Evolutionary conservation across 495 filamentous ascomycete species (phyloP), one percentile per base, ranked within the genome.

Genomic region (Penicillium turbatum): DNA sequence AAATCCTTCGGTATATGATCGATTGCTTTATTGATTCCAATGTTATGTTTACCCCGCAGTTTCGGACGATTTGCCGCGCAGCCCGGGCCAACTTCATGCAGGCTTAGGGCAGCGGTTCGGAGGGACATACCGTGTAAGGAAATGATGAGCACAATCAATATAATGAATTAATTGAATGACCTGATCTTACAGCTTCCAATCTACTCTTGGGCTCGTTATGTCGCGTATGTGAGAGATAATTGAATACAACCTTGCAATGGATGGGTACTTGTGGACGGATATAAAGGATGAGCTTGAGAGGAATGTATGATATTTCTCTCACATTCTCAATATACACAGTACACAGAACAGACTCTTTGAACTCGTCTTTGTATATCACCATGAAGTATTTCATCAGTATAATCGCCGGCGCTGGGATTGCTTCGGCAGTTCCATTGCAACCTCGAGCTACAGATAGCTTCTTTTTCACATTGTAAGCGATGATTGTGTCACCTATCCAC

Each of bases 391-490:
- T 54, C n/a, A 7, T 51, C 13, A 55, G 40, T 56, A 34, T 65
- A 5, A 45, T 63, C 10, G 56, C 51, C 35, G 53, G 48, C 21
- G 46, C 61, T 16, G 49, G 58, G 27, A 54, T 63, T 29, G 59
- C 47, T 15, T 48, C 59, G 53, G 66, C 65, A 2, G 43, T 51
- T 32, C 67, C 63, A 10, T 47, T 54, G 30, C 27, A 55, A 4
- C 51, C 40, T 21, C 55, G 19, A 15, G 40, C 51, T 13, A 35
- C 49, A 9, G 39, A 61, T 2, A 71, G 57, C 0, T 69, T 67
- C 43, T 68, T 72, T 48, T 73, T 73, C 29, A 72, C 67, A 7
- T 72, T 73, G 71, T 72, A 56, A 37, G 64, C 11, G 7, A 48
- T 17, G 6, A 15, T 37, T 11, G 21, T 21, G 11, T 26, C 13